phyloP scores from a whole-genome alignment of 768 basidiomycete species.

The Cystobasidium onofrii region DNA sequence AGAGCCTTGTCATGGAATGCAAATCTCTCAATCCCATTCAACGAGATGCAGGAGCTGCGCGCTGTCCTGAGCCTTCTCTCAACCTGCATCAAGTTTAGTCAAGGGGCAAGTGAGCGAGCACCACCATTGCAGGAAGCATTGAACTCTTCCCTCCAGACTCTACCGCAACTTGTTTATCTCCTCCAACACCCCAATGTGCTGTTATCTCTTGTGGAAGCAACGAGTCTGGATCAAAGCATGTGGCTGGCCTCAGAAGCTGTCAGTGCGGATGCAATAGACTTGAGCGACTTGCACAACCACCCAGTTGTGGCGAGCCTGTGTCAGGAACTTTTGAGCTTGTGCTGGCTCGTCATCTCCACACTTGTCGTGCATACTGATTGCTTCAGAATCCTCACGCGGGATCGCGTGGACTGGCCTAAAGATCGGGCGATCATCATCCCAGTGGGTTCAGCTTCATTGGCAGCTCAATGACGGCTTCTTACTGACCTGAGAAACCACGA shows the following conservation, averaged over 20 bases:
- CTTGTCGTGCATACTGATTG: slow-evolving; percentile 63
- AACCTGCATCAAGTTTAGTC: neutral
- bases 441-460: no score
- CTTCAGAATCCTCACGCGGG: slow-evolving; percentile 55
- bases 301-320: slow-evolving; percentile 66
- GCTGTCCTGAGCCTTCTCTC: slow-evolving; percentile 57
- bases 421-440: slow-evolving; percentile 36
- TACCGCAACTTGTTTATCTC: slow-evolving; percentile 83
- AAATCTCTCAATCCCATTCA: slow-evolving; percentile 64
- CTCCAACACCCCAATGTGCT: slow-evolving; percentile 85
- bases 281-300: slow-evolving; percentile 59
- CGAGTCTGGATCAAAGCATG: slow-evolving; percentile 64
- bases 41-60: slow-evolving; percentile 73
- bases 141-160: slow-evolving; percentile 51
- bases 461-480: no score
- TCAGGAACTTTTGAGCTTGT: slow-evolving; percentile 62
- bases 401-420: slow-evolving; percentile 63
- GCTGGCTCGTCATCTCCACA: slow-evolving; percentile 61
- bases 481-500: no score
- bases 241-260: slow-evolving; percentile 58
- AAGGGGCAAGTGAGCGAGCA: neutral
- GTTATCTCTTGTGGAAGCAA: slow-evolving; percentile 68
- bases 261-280: slow-evolving; percentile 44
- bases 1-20: slow-evolving; percentile 74
- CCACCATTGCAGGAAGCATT: neutral